Evolutionary conservation across 1,284 basidiomycete species (phyloP).

Genomic region (Ganoderma lingzhi): DNA sequence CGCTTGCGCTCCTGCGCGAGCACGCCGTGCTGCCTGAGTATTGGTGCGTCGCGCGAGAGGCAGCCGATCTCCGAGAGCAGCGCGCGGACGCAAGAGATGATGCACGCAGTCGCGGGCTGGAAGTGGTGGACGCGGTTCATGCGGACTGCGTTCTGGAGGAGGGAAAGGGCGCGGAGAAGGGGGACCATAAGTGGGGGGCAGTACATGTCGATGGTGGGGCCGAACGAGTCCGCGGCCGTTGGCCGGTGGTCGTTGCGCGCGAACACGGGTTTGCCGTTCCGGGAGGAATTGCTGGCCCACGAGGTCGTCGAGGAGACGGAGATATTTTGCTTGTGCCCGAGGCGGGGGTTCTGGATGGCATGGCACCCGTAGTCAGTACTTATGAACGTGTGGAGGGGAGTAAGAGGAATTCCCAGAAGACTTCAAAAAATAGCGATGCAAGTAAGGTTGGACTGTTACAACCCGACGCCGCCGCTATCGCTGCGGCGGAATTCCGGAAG

Average conservation of each 20-base stretch:
- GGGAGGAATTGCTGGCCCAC: conserved; percentile 59
- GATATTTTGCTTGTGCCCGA: conserved; percentile 53
- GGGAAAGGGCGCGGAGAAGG: conserved; percentile 84
- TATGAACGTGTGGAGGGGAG: background rate
- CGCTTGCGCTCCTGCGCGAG: conserved; percentile 84
- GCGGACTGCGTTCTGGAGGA: conserved; percentile 87
- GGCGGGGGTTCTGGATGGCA: conserved; percentile 29
- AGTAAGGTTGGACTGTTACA: conserved; percentile 6
- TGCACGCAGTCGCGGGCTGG: conserved; percentile 85
- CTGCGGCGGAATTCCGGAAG: background rate
- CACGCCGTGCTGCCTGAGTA: conserved; percentile 71
- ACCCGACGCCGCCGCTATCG: background rate
- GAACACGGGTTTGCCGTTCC: conserved; percentile 37
- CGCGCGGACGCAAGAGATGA: conserved; percentile 95
- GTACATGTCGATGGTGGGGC: conserved; percentile 61
- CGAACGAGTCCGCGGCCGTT: conserved; percentile 53
- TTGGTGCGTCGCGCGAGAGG: conserved; percentile 81
- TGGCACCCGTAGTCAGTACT: conserved; percentile 16
- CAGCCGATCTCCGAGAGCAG: conserved; percentile 89
- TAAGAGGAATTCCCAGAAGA: background rate
- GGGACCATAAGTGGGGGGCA: conserved; percentile 80
- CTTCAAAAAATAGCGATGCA: background rate
- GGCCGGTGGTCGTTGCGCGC: conserved; percentile 52
- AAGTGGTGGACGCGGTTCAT: conserved; percentile 83
- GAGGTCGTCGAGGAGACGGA: conserved; percentile 61